phyloP scores from a whole-genome alignment of 352 stramenopile species.

The Phytophthora citrophthora region DNA sequence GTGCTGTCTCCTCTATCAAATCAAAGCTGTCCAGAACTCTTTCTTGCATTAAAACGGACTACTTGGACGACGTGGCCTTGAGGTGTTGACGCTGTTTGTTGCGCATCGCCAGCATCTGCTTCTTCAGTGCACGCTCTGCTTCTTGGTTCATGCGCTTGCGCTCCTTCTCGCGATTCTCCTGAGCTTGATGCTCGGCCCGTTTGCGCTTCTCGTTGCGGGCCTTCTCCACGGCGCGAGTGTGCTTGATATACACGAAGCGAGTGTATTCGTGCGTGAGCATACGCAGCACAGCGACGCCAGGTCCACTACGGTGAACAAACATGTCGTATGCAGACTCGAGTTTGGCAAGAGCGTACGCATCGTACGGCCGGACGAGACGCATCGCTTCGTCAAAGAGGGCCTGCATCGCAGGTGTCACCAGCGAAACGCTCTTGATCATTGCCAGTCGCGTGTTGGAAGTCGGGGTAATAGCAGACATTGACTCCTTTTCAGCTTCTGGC shows the following conservation, averaged over 20 bases:
- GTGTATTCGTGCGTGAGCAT: constrained; percentile 87
- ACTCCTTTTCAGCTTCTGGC: constrained; percentile 3
- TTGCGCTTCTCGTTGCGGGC: constrained; percentile 73
- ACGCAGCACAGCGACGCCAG: constrained; percentile 65
- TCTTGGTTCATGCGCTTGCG: constrained; percentile 74
- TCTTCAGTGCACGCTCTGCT: constrained; percentile 73
- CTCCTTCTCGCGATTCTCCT: constrained; percentile 60
- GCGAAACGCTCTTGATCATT: constrained; percentile 17
- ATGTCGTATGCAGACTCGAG: constrained; percentile 69
- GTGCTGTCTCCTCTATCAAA: constrained; percentile 19
- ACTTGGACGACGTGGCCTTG: constrained; percentile 37
- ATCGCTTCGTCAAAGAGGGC: constrained; percentile 71
- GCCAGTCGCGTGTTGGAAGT: constrained; percentile 4
- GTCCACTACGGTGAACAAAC: constrained; percentile 62
- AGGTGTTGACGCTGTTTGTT: constrained; percentile 74
- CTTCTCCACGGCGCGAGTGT: constrained; percentile 78
- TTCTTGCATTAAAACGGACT: constrained; percentile 10
- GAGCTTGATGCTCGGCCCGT: constrained; percentile 68
- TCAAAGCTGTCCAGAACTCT: constrained; percentile 21
- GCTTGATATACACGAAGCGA: constrained; percentile 85
- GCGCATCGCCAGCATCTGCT: constrained; percentile 81
- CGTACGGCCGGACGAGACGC: constrained; percentile 63
- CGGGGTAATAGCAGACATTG: neutral
- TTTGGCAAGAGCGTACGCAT: constrained; percentile 74
- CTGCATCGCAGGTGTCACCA: constrained; percentile 44